Conservation (phyloP, 345 rosid genomes). For the Eucalyptus microcorys region DNA sequence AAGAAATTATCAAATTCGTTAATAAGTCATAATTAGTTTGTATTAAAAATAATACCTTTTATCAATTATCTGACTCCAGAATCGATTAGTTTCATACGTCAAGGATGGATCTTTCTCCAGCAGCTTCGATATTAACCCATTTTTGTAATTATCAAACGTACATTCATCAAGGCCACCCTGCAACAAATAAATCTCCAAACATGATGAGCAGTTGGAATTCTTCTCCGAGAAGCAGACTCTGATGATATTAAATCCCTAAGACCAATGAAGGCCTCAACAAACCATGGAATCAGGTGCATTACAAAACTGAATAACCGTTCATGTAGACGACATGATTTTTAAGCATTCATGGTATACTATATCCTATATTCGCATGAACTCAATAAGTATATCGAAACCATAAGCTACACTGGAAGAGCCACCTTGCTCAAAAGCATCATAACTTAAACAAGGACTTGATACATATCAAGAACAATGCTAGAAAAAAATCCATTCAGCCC, state of each 20-base stretch:
- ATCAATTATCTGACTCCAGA: slow-evolving; percentile 82
- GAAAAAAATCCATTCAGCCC: neutral
- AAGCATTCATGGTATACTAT: neutral
- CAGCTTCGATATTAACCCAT: slow-evolving; percentile 68
- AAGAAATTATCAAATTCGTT: neutral
- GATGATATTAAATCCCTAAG: neutral
- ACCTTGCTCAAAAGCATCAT: neutral
- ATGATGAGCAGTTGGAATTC: neutral
- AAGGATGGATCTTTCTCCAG: slow-evolving; percentile 90
- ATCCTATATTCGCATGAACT: neutral
- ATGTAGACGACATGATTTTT: neutral
- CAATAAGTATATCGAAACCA: neutral
- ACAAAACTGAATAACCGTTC: neutral
- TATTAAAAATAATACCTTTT: slow-evolving; percentile 41
- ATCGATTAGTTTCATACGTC: slow-evolving; percentile 58
- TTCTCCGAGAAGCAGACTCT: neutral
- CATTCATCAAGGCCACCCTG: slow-evolving; percentile 71
- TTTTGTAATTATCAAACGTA: slow-evolving; percentile 59
- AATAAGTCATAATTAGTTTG: neutral
- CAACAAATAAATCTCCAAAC: neutral
- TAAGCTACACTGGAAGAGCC: neutral
- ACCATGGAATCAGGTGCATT: neutral
- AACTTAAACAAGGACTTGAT: neutral
- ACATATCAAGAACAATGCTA: neutral
- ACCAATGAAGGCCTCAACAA: neutral